These are phyloP conservation scores for Amniculicola lignicola DNA, from an alignment of 495 filamentous ascomycete species.

Conservation along the genomic window DNA sequence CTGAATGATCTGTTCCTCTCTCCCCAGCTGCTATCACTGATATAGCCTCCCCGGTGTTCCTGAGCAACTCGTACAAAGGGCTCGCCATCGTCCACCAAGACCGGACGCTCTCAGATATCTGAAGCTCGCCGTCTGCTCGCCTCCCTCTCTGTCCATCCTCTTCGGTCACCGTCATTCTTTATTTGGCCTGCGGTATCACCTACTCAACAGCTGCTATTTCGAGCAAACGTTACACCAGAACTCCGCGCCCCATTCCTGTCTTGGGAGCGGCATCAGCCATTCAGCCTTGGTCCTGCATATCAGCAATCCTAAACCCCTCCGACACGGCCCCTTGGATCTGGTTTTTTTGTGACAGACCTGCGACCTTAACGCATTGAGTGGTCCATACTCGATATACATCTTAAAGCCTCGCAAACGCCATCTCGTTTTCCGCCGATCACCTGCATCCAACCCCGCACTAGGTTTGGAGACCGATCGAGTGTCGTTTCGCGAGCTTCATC, in stretches of 20 bases:
- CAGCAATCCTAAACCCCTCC: constrained; percentile 32
- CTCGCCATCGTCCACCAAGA: constrained; percentile 22
- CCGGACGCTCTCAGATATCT: constrained; percentile 25
- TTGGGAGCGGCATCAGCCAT: constrained; percentile 35
- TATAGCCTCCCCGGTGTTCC: constrained; percentile 36
- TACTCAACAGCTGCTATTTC: constrained; percentile 33
- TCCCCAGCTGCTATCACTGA: constrained; percentile 34
- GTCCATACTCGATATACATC: constrained; percentile 19
- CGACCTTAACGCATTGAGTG: constrained; percentile 30
- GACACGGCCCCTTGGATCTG: constrained; percentile 27
- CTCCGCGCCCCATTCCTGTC: constrained; percentile 36
- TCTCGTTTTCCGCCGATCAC: constrained; percentile 26
- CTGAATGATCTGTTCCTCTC: constrained; percentile 35
- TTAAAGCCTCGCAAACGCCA: constrained; percentile 28
- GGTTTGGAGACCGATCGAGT: constrained; percentile 30
- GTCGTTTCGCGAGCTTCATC: constrained; percentile 24
- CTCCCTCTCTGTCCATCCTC: constrained; percentile 21
- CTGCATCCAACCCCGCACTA: constrained; percentile 34
- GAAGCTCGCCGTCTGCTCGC: constrained; percentile 14
- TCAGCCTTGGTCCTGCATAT: constrained; percentile 37
- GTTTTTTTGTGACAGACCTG: constrained; percentile 27
- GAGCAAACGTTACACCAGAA: constrained; percentile 33
- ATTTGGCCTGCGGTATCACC: constrained; percentile 33
- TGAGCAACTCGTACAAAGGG: constrained; percentile 28
- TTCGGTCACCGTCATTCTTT: constrained; percentile 31